Percentiles rank a stretch among this genome's conserved stretches.
phyloP scores from a whole-genome alignment of 2,329 filamentous ascomycete genomes.

The Mycocentrospora acerina region DNA sequence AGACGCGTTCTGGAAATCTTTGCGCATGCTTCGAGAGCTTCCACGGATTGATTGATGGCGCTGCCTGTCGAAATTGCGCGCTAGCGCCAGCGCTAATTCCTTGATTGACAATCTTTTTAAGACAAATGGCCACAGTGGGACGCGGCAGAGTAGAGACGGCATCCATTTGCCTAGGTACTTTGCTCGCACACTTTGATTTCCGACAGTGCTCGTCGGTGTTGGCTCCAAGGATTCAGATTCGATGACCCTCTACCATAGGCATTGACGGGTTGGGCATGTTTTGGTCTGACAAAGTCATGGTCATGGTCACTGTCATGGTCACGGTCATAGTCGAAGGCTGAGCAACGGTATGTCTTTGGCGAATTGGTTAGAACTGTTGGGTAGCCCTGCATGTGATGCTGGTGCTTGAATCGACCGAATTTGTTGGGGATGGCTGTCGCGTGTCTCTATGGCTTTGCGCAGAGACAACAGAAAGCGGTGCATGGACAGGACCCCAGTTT shows the following conservation, averaged over 20 bases:
- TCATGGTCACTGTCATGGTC: too few relatives aligned
- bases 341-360: slow-evolving; percentile 20
- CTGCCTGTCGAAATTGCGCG: slow-evolving; percentile 9
- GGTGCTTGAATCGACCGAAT: too few relatives aligned
- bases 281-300: slow-evolving; percentile 15
- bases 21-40: slow-evolving; percentile 1
- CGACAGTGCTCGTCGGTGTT: slow-evolving; percentile 12
- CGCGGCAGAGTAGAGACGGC: slow-evolving; percentile 8
- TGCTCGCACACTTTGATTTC: slow-evolving; percentile 9
- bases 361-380: not conserved
- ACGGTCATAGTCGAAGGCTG: slow-evolving; percentile 20
- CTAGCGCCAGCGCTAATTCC: too few relatives aligned
- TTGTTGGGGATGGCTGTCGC: too few relatives aligned
- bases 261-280: slow-evolving; percentile 21
- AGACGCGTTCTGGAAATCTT: too few relatives aligned
- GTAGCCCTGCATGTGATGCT: too few relatives aligned
- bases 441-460: too few relatives aligned
- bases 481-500: too few relatives aligned
- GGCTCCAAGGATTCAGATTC: slow-evolving; percentile 28
- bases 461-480: not conserved
- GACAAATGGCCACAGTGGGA: too few relatives aligned
- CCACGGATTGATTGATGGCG: slow-evolving; percentile 3
- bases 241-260: slow-evolving; percentile 16
- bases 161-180: too few relatives aligned
- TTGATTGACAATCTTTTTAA: too few relatives aligned